These are phyloP conservation scores for Boletus mariae DNA, from an alignment of 1,284 basidiomycete species.

Conservation along the genomic window DNA sequence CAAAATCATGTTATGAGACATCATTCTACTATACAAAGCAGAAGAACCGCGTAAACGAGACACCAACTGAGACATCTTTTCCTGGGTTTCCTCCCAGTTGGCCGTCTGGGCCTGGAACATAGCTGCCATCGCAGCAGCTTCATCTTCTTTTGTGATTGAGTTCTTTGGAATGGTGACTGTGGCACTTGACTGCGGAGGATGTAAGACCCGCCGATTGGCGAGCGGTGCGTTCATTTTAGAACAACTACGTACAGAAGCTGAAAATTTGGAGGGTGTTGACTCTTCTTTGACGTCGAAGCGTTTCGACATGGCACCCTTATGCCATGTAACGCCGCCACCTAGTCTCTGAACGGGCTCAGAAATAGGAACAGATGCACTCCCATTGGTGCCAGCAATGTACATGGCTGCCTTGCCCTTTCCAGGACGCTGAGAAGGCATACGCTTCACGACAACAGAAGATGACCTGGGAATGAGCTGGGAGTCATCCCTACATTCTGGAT, in stretches of 20 bases:
- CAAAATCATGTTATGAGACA: conserved; percentile 60
- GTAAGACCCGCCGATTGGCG: conserved; percentile 23
- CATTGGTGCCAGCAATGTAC: conserved; percentile 68
- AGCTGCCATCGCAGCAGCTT: conserved; percentile 86
- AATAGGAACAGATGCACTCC: conserved; percentile 39
- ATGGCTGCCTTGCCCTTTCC: conserved; percentile 92
- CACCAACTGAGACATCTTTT: conserved; percentile 95
- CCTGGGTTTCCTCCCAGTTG: conserved; percentile 95
- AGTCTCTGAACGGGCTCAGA: conserved; percentile 45
- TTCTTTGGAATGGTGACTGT: conserved; percentile 31
- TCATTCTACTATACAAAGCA: conserved; percentile 56
- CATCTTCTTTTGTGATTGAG: conserved; percentile 61
- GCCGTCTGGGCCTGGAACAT: conserved; percentile 92
- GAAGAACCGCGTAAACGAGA: conserved; percentile 51
- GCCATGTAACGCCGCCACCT: conserved; percentile 43
- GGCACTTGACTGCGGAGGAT: conserved; percentile 27
- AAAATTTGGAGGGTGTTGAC: conserved; percentile 26
- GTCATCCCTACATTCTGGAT: conserved; percentile 88
- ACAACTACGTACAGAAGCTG: conserved; percentile 33
- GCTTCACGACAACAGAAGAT: conserved; percentile 90
- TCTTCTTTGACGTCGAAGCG: conserved; percentile 88
- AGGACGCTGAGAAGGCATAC: conserved; percentile 78
- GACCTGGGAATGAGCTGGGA: conserved; percentile 89
- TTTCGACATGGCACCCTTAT: conserved; percentile 78
- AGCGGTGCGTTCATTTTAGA: conserved; percentile 5